These are phyloP conservation scores for Vigna radiata DNA, from an alignment of 306 rosid species.

Conservation along the genomic window DNA sequence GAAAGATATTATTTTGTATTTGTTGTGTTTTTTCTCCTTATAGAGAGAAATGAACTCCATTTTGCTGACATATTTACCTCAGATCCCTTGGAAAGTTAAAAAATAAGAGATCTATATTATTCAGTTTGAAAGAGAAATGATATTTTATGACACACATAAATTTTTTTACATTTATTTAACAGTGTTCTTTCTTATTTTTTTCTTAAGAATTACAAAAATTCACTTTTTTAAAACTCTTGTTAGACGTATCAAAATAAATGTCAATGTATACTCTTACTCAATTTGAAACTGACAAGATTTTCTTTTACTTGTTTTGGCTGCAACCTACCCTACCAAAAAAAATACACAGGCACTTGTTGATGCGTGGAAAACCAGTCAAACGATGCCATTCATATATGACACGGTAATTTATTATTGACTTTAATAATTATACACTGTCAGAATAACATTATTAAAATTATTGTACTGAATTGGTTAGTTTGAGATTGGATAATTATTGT, in stretches of 20 bases:
- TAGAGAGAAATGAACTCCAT: constrained; percentile 16
- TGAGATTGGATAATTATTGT: too few species aligned
- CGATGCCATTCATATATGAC: constrained; percentile 96
- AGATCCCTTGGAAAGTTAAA: constrained; percentile 26
- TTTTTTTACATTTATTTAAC: too few species aligned
- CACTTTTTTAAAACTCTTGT: too few species aligned
- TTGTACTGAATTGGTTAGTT: too few species aligned
- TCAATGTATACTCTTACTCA: background rate
- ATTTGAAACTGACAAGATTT: constrained; percentile 38
- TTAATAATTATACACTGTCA: background rate
- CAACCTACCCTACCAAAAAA: background rate
- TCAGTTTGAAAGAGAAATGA: too few species aligned
- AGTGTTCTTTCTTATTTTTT: too few species aligned
- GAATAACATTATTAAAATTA: too few species aligned
- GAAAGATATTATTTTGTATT: too few species aligned
- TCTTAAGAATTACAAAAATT: too few species aligned
- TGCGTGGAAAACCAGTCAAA: constrained; percentile 79
- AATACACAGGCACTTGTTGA: constrained; percentile 78
- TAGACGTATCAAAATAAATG: too few species aligned
- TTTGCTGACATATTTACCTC: constrained; percentile 9
- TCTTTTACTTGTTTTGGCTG: constrained; percentile 15
- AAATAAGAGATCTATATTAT: background rate
- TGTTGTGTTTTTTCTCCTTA: too few species aligned
- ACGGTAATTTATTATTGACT: constrained; percentile 59
- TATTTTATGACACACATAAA: too few species aligned